A percentile compares a stretch with the other conserved stretches of the same genome.
Evolutionary conservation across 129 eudicot genomes (phyloP).

Genomic region (Pittosporum tobira): DNA sequence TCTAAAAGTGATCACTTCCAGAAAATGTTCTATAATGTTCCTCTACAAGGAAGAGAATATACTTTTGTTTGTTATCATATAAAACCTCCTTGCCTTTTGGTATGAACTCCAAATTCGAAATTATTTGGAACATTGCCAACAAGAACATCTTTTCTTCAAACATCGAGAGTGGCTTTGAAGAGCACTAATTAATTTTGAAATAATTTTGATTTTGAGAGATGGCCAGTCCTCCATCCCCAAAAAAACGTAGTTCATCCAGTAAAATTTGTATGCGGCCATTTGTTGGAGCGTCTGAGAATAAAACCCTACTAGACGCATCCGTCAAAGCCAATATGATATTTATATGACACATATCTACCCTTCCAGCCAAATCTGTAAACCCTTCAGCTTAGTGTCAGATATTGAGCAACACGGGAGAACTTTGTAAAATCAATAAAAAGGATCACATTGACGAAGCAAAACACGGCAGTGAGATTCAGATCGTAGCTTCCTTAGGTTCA

Average conservation of each 20-base stretch:
- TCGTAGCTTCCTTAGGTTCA: conserved; percentile 3
- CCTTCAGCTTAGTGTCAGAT: background rate
- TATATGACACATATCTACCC: background rate
- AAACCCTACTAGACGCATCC: background rate
- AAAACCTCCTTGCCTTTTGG: no score
- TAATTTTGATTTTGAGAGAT: background rate
- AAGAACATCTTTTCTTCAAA: background rate
- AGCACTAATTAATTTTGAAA: background rate
- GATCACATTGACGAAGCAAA: conserved; percentile 1
- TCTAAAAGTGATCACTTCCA: no score
- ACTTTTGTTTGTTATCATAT: no score
- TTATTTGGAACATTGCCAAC: background rate
- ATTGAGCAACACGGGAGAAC: background rate
- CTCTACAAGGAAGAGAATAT: background rate
- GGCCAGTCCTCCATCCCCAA: background rate
- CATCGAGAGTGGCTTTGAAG: background rate
- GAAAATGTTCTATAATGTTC: no score
- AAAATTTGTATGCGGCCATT: background rate
- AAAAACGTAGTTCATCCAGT: background rate
- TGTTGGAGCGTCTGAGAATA: background rate
- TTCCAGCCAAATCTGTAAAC: background rate
- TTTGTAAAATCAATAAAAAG: conserved; percentile 1
- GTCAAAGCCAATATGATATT: background rate
- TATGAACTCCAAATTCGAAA: background rate
- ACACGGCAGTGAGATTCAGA: conserved; percentile 1